phyloP scores from a whole-genome alignment of 139 green algal genomes.

The Ettlia oleoabundans region DNA sequence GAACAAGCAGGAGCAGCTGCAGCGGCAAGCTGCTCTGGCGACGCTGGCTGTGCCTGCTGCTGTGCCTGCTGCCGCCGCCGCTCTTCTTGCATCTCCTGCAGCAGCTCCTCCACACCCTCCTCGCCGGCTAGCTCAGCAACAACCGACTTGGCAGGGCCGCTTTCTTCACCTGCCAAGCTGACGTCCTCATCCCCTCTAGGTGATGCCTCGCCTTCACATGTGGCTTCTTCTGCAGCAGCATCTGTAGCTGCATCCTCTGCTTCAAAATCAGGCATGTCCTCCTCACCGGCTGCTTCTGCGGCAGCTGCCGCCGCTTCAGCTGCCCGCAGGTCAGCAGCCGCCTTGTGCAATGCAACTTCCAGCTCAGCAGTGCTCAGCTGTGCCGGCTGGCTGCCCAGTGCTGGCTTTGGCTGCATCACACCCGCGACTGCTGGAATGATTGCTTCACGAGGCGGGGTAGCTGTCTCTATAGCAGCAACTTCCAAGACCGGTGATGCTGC shows the following conservation, averaged over 20 bases:
- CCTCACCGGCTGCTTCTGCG: neutral
- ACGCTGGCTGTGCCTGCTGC: neutral
- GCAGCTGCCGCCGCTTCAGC: conserved; percentile 10
- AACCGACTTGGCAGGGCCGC: neutral
- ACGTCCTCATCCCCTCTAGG: neutral
- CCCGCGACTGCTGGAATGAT: too few species aligned
- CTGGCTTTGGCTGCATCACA: neutral
- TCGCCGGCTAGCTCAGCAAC: conserved; percentile 11
- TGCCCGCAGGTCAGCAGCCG: conserved; percentile 17
- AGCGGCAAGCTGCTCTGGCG: too few species aligned
- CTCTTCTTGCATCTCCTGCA: conserved; percentile 33
- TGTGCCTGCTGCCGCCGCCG: neutral
- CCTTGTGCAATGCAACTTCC: neutral
- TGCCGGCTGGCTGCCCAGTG: neutral
- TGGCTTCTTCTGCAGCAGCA: neutral
- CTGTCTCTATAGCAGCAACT: neutral
- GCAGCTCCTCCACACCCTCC: conserved; percentile 30
- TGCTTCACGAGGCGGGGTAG: neutral
- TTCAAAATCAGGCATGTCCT: conserved; percentile 7
- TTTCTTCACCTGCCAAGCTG: too few species aligned
- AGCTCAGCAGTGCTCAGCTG: neutral
- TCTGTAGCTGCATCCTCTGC: neutral
- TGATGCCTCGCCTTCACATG: neutral
- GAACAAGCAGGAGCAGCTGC: too few species aligned
- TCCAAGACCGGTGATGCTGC: neutral